Evolutionary conservation across 1,284 basidiomycete species (phyloP).

Genomic region (Sanguinoderma infundibulare): DNA sequence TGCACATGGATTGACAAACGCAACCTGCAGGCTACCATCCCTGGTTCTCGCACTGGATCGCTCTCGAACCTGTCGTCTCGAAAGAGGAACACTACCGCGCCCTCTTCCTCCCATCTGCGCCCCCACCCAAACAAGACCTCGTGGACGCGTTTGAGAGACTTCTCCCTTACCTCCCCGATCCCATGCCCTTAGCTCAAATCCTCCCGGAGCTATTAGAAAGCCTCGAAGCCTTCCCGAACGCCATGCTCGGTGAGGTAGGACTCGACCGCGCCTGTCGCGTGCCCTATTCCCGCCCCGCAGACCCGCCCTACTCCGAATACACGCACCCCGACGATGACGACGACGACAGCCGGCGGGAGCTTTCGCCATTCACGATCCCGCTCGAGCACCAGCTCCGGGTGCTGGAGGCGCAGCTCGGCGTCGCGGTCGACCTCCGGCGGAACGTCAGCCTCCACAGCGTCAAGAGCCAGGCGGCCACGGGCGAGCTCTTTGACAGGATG

Average conservation of each 20-base stretch:
- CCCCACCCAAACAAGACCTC: conserved; percentile 33
- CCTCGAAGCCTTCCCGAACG: conserved; percentile 60
- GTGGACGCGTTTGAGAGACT: conserved; percentile 53
- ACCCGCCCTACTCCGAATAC: conserved; percentile 27
- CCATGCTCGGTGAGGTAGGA: conserved; percentile 86
- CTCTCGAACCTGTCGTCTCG: conserved; percentile 41
- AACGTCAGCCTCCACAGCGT: conserved; percentile 85
- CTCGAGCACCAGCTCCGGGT: conserved; percentile 74
- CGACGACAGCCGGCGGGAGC: conserved; percentile 41
- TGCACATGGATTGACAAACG: conserved; percentile 8
- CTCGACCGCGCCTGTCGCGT: conserved; percentile 77
- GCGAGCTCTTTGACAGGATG: conserved; percentile 63
- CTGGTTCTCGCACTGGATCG: conserved; percentile 80
- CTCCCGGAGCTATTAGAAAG: conserved; percentile 57
- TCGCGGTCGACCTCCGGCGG: conserved; percentile 74
- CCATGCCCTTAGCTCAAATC: conserved; percentile 55
- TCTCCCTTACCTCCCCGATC: conserved; percentile 64
- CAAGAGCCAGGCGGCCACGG: conserved; percentile 66
- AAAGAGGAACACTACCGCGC: conserved; percentile 71
- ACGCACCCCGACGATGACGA: not conserved
- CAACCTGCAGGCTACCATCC: conserved; percentile 73
- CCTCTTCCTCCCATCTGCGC: conserved; percentile 50
- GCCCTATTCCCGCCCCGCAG: conserved; percentile 51
- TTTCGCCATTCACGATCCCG: conserved; percentile 75
- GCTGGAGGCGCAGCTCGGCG: conserved; percentile 74